These are phyloP conservation scores for Ceratocystis colombiana DNA, from an alignment of 2,329 filamentous ascomycete species.

Conservation along the genomic window DNA sequence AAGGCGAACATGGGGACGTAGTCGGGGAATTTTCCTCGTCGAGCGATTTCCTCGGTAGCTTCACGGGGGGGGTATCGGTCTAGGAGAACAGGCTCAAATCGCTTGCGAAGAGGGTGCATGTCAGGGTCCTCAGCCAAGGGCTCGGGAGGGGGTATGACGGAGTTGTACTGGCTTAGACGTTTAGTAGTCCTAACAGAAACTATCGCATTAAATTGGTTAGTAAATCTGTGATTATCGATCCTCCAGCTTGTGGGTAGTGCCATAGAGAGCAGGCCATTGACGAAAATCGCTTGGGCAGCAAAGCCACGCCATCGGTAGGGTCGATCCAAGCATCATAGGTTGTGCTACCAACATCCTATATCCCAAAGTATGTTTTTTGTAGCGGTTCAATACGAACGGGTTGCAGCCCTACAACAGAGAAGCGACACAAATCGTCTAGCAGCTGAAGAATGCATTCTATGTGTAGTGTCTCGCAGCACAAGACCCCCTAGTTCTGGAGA, in stretches of 20 bases:
- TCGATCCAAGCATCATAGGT: no score
- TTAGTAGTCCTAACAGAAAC: slow-evolving; percentile 66
- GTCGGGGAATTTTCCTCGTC: slow-evolving; percentile 81
- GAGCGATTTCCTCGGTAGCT: slow-evolving; percentile 66
- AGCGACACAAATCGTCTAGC: neutral
- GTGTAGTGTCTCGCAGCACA: neutral
- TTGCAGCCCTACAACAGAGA: neutral
- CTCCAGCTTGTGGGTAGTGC: neutral
- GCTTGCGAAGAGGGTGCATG: slow-evolving; percentile 89
- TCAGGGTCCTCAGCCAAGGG: slow-evolving; percentile 79
- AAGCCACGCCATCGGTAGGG: no score
- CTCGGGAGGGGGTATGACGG: slow-evolving; percentile 87
- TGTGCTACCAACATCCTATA: neutral
- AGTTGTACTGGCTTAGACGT: slow-evolving; percentile 93
- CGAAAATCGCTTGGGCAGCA: no score
- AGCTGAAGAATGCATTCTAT: neutral
- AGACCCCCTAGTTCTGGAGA: neutral
- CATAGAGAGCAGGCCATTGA: neutral
- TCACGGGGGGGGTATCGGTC: slow-evolving; percentile 84
- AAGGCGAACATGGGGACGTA: slow-evolving; percentile 99
- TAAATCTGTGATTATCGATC: slow-evolving; percentile 21
- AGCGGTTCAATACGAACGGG: neutral
- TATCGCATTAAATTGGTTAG: slow-evolving; percentile 29
- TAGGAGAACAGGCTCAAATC: slow-evolving; percentile 91
- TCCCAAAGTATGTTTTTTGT: no score